Evolutionary conservation across 371 early-diverging fungal species (phyloP).

Genomic region (Parasitella parasitica): DNA sequence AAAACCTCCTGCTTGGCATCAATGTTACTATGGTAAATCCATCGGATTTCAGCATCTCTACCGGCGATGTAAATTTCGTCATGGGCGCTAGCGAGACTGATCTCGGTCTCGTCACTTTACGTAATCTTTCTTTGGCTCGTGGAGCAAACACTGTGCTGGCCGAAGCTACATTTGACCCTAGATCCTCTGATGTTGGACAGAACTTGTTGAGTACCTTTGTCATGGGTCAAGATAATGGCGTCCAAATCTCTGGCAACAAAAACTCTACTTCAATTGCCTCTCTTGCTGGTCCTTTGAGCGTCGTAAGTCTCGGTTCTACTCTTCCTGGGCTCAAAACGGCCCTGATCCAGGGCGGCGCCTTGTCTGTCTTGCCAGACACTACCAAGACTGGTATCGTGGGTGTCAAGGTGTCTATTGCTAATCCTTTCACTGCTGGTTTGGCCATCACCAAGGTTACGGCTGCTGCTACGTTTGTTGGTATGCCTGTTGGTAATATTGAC

Average conservation of each 20-base stretch:
- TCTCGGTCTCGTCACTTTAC: conserved; percentile 54
- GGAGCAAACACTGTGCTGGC: conserved; percentile 53
- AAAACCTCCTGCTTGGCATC: conserved; percentile 53
- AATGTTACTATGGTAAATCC: conserved; percentile 61
- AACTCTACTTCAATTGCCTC: conserved; percentile 51
- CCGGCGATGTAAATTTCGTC: conserved; percentile 52
- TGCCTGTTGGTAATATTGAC: conserved; percentile 54
- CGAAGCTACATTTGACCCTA: conserved; percentile 50
- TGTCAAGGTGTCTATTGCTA: conserved; percentile 54
- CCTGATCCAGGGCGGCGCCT: conserved; percentile 45
- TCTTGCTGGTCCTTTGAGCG: conserved; percentile 43
- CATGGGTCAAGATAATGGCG: conserved; percentile 51
- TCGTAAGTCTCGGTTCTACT: conserved; percentile 43
- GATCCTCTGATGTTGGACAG: conserved; percentile 45
- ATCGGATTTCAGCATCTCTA: conserved; percentile 54
- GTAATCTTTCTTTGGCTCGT: conserved; percentile 50
- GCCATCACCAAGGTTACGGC: conserved; percentile 51
- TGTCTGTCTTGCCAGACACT: conserved; percentile 46
- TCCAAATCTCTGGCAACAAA: conserved; percentile 47
- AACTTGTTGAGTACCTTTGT: conserved; percentile 54
- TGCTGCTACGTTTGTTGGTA: conserved; percentile 48
- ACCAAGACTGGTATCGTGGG: conserved; percentile 44
- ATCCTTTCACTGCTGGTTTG: conserved; percentile 57
- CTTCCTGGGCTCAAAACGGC: conserved; percentile 55
- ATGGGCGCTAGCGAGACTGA: conserved; percentile 40